A percentile compares a stretch with the other conserved stretches of the same genome.
Conservation (phyloP, 176 grass and related monocot species). For the Carex myosuroides region DNA sequence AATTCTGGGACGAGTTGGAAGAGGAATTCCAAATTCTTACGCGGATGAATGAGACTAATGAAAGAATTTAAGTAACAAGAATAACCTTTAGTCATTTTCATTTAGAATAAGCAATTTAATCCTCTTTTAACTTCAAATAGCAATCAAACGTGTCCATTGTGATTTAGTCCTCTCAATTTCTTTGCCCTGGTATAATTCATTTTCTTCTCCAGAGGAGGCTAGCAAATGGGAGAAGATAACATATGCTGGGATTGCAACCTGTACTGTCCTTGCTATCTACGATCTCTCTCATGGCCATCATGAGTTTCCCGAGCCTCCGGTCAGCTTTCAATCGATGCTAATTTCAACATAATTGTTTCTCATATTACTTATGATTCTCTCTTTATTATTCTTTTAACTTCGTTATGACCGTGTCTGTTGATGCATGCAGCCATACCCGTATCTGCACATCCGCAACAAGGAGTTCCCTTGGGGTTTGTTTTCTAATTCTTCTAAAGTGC, state of each 20-base stretch:
- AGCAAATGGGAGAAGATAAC: conserved; percentile 56
- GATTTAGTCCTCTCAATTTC: not conserved
- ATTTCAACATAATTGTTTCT: not conserved
- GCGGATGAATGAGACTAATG: no score
- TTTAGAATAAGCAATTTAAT: no score
- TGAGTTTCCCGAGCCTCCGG: conserved; percentile 35
- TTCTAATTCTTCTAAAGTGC: not conserved
- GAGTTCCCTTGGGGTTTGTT: conserved; percentile 44
- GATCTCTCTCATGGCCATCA: conserved; percentile 46
- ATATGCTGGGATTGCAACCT: conserved; percentile 37
- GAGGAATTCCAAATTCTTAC: no score
- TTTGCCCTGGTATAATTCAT: not conserved
- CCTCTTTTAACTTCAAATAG: not conserved
- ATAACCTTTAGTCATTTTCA: no score
- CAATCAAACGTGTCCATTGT: not conserved
- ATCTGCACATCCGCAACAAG: conserved; percentile 48
- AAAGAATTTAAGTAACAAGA: no score
- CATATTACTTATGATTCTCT: not conserved
- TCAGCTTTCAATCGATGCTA: not conserved
- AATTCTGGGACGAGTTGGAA: no score
- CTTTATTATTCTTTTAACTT: not conserved
- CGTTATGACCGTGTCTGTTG: not conserved
- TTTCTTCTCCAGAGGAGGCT: conserved; percentile 36
- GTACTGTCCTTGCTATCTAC: conserved; percentile 41
- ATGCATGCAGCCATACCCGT: conserved; percentile 32